Evolutionary conservation across 768 basidiomycete genomes (phyloP).

Genomic region (Hirschioporus abietinus): DNA sequence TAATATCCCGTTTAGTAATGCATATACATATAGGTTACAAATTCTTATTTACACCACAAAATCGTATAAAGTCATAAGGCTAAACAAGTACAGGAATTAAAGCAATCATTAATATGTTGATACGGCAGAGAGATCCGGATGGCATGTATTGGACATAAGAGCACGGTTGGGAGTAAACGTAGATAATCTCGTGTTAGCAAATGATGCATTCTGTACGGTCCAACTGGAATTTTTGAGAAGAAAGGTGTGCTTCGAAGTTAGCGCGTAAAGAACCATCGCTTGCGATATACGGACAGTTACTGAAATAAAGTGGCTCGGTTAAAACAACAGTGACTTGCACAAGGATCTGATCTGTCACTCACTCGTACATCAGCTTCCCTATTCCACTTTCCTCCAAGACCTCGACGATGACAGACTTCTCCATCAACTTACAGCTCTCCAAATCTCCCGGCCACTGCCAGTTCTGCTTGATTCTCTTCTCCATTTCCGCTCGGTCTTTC

Average conservation of each 20-base stretch:
- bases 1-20: too few species aligned
- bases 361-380: background rate
- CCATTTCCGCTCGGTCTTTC: background rate
- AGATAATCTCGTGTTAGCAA: slow-evolving; percentile 37
- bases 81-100: too few species aligned
- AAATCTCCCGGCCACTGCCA: background rate
- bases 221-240: background rate
- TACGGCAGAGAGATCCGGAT: too few species aligned
- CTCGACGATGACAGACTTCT: background rate
- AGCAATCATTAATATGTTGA: too few species aligned
- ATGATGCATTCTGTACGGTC: slow-evolving; percentile 1
- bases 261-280: background rate
- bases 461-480: background rate
- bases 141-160: too few species aligned
- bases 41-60: too few species aligned
- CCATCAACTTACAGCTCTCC: background rate
- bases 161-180: too few species aligned
- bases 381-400: background rate
- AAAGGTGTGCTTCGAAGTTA: background rate
- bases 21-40: too few species aligned
- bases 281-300: background rate
- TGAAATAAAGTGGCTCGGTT: background rate
- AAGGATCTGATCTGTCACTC: background rate
- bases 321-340: background rate
- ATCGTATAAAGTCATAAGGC: too few species aligned